Evolutionary conservation across 202 grass and related monocot genomes (phyloP).

Genomic region (Setaria viridis): DNA sequence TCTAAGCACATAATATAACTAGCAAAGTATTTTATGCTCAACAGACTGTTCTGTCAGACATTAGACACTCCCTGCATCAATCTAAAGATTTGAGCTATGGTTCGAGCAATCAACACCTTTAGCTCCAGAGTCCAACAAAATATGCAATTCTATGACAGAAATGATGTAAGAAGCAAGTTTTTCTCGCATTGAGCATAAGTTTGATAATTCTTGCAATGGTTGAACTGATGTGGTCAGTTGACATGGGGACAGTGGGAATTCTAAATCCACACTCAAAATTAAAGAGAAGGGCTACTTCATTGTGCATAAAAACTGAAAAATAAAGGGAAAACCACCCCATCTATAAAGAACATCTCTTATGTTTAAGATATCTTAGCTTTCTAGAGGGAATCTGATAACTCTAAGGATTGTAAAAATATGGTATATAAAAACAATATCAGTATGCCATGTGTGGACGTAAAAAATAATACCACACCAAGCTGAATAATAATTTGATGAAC

Average conservation of each 20-base stretch:
- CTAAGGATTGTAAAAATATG: neutral
- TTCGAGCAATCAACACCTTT: neutral
- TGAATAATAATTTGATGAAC: slow-evolving; percentile 7
- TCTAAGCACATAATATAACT: neutral
- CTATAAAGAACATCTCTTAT: neutral
- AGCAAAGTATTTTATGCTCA: neutral
- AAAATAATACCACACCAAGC: slow-evolving; percentile 4
- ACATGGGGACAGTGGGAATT: neutral
- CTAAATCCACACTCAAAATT: neutral
- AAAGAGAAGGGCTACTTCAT: neutral
- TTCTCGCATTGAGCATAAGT: neutral
- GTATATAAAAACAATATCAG: neutral
- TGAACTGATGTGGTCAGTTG: neutral
- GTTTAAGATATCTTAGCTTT: neutral
- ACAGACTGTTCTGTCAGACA: neutral
- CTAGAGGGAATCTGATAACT: slow-evolving; percentile 10
- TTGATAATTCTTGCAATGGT: neutral
- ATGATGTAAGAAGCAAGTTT: neutral
- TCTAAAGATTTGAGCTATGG: neutral
- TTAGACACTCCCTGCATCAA: neutral
- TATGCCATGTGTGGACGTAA: neutral
- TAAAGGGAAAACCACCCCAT: slow-evolving; percentile 12
- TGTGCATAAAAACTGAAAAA: neutral
- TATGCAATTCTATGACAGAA: neutral
- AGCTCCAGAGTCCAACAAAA: neutral